Percentiles rank a stretch among this genome's conserved stretches.
Evolutionary conservation across 192 early-diverging fungal genomes (phyloP).

Genomic region (Coemansia sp.): DNA sequence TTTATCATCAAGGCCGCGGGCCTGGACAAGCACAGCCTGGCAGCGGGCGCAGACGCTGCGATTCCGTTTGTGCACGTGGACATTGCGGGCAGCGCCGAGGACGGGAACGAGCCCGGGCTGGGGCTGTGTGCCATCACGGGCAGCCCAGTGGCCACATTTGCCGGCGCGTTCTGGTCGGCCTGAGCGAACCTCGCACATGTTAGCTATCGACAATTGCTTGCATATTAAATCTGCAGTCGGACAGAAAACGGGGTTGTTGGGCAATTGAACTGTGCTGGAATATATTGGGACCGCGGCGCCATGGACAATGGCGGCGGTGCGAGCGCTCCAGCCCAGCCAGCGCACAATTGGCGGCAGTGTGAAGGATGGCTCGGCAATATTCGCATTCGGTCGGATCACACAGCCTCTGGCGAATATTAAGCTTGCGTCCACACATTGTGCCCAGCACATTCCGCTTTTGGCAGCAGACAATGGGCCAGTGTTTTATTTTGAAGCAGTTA

Average conservation of each 20-base stretch:
- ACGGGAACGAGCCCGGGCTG: constrained; percentile 58
- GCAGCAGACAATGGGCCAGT: neutral
- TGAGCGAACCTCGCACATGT: neutral
- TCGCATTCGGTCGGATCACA: neutral
- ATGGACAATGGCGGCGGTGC: no score
- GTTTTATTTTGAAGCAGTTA: neutral
- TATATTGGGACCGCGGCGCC: no score
- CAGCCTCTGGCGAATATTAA: neutral
- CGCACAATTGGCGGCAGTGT: no score
- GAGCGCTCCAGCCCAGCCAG: no score
- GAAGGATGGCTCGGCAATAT: constrained; percentile 1
- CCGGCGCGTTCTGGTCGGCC: constrained; percentile 61
- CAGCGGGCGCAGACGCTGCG: constrained; percentile 52
- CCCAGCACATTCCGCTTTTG: neutral
- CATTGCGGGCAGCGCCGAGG: constrained; percentile 76
- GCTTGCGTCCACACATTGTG: no score
- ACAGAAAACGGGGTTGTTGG: neutral
- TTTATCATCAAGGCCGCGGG: constrained; percentile 78
- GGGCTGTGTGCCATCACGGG: constrained; percentile 70
- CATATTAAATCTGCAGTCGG: constrained; percentile 1
- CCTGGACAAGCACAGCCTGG: constrained; percentile 65
- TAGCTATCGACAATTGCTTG: neutral
- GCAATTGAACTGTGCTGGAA: no score
- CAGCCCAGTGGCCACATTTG: constrained; percentile 71
- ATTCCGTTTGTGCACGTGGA: constrained; percentile 84